phyloP scores from a whole-genome alignment of 2,329 filamentous ascomycete species.

The Xylariaceae sp. region DNA sequence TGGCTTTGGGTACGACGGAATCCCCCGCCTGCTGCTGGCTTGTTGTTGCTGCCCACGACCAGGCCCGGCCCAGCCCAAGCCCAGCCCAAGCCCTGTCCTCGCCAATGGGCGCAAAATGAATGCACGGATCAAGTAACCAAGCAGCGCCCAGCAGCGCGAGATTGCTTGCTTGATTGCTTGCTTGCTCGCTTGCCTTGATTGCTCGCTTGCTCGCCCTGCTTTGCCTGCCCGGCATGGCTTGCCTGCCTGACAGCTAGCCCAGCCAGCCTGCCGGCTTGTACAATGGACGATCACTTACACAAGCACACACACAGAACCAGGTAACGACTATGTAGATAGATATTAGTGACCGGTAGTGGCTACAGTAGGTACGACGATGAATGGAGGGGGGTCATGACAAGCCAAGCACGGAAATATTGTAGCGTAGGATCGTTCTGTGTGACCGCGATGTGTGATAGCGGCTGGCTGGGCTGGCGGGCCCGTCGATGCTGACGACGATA shows the following conservation, averaged over 20 bases:
- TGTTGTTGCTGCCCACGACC: neutral
- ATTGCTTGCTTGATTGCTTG: neutral
- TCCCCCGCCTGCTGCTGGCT: neutral
- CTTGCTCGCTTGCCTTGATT: neutral
- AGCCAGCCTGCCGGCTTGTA: neutral
- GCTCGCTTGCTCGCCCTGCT: too few relatives aligned
- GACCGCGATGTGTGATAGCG: slow-evolving; percentile 16
- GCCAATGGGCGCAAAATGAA: neutral
- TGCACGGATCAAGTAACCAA: neutral
- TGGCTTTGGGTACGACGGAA: neutral
- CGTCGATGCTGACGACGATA: neutral
- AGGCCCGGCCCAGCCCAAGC: neutral
- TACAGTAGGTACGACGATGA: neutral
- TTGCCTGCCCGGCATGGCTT: neutral
- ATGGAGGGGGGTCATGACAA: neutral
- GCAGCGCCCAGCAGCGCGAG: too few relatives aligned
- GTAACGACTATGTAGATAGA: too few relatives aligned
- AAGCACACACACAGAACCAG: too few relatives aligned
- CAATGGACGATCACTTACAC: too few relatives aligned
- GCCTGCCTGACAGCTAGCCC: neutral
- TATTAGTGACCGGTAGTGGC: neutral
- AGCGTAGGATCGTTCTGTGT: slow-evolving; percentile 10
- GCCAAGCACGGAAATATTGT: neutral
- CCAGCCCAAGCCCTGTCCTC: too few relatives aligned
- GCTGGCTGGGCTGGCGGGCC: slow-evolving; percentile 1